Evolutionary conservation across 805 yeast species (phyloP).

Genomic region (Zygosaccharomyces pseudorouxii): DNA sequence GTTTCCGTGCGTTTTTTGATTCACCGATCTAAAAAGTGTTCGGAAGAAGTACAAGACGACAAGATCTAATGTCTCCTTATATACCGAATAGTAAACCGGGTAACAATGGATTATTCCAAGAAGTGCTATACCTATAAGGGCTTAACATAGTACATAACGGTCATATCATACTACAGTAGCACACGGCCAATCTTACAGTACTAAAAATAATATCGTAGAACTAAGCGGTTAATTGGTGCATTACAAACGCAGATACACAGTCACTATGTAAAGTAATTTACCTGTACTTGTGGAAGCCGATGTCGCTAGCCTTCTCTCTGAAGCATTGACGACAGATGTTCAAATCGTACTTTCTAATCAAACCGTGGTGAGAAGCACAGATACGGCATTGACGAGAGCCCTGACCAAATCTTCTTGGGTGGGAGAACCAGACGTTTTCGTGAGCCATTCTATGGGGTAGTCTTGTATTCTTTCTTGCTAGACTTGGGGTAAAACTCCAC

Average conservation of each 20-base stretch:
- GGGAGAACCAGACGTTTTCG: conserved; percentile 99
- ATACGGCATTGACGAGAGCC: conserved; percentile 99
- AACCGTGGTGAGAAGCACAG: conserved; percentile 98
- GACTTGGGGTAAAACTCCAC: conserved; percentile 4
- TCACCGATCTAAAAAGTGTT: conserved; percentile 23
- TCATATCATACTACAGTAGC: too few relatives aligned
- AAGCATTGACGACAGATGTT: conserved; percentile 99
- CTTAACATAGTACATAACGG: not conserved
- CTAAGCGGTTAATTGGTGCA: conserved; percentile 2
- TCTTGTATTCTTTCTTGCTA: not conserved
- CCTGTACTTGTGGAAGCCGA: conserved; percentile 99
- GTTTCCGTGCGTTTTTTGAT: conserved; percentile 36
- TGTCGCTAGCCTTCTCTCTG: conserved; percentile 99
- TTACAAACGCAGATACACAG: conserved; percentile 1
- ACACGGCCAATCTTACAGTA: too few relatives aligned
- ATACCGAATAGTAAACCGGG: conserved; percentile 2
- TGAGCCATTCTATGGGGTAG: conserved; percentile 78
- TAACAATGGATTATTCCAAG: not conserved
- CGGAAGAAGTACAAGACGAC: not conserved
- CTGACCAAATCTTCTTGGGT: conserved; percentile 99
- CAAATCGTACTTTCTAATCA: conserved; percentile 99
- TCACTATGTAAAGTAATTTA: conserved; percentile 39
- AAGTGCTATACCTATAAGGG: not conserved
- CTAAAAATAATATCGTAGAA: not conserved
- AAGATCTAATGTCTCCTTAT: not conserved